Base-by-base conservation (phyloP, 1,284 basidiomycete genomes). In the Ustanciosporium gigantosporum region DNA sequence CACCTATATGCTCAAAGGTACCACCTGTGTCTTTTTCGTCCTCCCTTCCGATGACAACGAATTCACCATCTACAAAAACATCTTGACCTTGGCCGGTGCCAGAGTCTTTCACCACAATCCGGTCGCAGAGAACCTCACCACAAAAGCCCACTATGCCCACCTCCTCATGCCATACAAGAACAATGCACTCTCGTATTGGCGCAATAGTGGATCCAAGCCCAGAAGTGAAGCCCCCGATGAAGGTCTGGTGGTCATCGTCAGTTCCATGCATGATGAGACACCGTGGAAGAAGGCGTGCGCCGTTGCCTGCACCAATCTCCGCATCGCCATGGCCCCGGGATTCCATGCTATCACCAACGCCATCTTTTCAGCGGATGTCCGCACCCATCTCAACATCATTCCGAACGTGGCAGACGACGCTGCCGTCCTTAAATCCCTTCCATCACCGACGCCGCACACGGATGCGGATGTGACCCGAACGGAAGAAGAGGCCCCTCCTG, bases 91-190 rank as follows among this genome's bases (percentile, higher is more conserved):
- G 2, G 57, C 48, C 4, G 62, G 62, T 2, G 62, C 57, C 8
- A 52, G 37, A 14, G 46, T 66, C 20, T 56, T 49, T 13, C 37
- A 24, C 15, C 57, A 66, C 31, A 45, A 61, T 29, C 57, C 57
- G 1, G 40, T 43, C 9, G 40, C 38, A 5, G 62, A 66, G 25
- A 21, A 29, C 5, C 20, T 66, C 11, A 20, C 31, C 4, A 57
- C 52, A 2, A 66, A 66, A 21, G 57, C 62, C n/a, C 52, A 66
- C 23, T 60, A 57, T 41, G 52, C 51, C 14, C 44, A 55, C 27
- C 42, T 60, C 22, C 52, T 68, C n/a, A 59, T 60, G 52, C 52
- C 60, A 4, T 57, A 64, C 49, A 59, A 65, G 41, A 60, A 56
- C 39, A 52, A 43, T 24, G 55, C 66, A 0, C 39, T 68, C 14